Conservation (phyloP, 2,329 filamentous ascomycete genomes). For the Botrytis tulipae region DNA sequence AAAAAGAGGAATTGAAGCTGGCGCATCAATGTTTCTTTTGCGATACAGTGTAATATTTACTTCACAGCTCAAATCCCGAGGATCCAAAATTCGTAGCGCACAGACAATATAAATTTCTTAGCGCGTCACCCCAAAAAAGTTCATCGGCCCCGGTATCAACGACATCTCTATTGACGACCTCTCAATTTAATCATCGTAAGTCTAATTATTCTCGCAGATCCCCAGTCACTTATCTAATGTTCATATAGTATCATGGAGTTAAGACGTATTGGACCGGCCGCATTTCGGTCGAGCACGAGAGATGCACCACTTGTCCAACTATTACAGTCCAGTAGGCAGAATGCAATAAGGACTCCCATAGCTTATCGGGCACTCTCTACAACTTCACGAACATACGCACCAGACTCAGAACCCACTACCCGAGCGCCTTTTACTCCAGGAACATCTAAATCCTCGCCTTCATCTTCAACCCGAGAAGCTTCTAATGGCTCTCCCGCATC, state of each 20-base stretch:
- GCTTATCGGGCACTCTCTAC: conserved; percentile 11
- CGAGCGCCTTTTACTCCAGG: neutral
- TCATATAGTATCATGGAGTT: conserved; percentile 37
- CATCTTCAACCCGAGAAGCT: neutral
- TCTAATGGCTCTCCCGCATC: neutral
- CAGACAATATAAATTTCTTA: conserved; percentile 19
- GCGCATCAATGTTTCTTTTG: neutral
- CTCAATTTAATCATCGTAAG: conserved; percentile 27
- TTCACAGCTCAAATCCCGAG: neutral
- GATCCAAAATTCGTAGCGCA: conserved; percentile 14
- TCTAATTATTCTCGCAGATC: conserved; percentile 22
- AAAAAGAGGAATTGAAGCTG: neutral
- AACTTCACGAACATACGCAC: neutral
- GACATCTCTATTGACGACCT: conserved; percentile 24
- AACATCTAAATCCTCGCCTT: neutral
- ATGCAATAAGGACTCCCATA: neutral
- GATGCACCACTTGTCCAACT: neutral
- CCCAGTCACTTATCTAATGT: conserved; percentile 21
- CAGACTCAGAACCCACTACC: conserved; percentile 4
- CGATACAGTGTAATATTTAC: neutral
- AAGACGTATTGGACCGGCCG: conserved; percentile 28
- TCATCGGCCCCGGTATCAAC: conserved; percentile 23
- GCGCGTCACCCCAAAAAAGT: conserved; percentile 18
- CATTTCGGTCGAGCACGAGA: conserved; percentile 6
- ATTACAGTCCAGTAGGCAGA: neutral